Percentiles rank a stretch among this genome's conserved stretches.
These are phyloP conservation scores for Psilocybe mexicana DNA, from an alignment of 1,284 basidiomycete species.

Conservation along the genomic window DNA sequence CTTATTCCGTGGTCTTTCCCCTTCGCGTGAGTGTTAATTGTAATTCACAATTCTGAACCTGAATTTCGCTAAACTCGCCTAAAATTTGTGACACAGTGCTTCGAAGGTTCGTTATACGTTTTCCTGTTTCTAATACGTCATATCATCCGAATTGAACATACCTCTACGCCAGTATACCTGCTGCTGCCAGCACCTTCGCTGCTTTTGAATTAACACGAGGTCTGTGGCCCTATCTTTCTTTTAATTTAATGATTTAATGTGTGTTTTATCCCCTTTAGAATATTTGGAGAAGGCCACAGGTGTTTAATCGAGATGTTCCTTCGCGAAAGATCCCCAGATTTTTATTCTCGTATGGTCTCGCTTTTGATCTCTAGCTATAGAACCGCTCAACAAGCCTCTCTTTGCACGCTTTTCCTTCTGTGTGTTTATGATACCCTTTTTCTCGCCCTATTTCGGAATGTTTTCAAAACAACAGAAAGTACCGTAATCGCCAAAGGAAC, in stretches of 20 bases:
- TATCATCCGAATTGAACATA: background rate
- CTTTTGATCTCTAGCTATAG: background rate
- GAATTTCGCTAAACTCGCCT: background rate
- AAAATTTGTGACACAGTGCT: slow-evolving; percentile 39
- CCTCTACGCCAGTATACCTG: slow-evolving; percentile 68
- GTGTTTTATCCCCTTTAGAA: slow-evolving; percentile 24
- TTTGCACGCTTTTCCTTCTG: no score
- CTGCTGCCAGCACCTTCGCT: slow-evolving; percentile 91
- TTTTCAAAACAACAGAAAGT: no score
- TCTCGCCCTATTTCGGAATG: no score
- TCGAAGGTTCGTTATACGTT: slow-evolving; percentile 49
- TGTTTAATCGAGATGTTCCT: slow-evolving; percentile 22
- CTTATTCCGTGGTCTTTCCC: slow-evolving; percentile 21
- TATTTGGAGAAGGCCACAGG: slow-evolving; percentile 37
- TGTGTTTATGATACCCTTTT: no score
- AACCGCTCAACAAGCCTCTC: no score
- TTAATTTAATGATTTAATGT: background rate
- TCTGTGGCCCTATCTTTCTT: slow-evolving; percentile 27
- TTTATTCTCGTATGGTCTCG: background rate
- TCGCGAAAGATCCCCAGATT: background rate
- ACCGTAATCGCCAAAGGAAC: background rate
- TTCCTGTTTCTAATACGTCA: background rate
- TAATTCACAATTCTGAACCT: background rate
- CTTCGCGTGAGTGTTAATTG: slow-evolving; percentile 18
- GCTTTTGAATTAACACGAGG: slow-evolving; percentile 87